Evolutionary conservation across 768 basidiomycete species (phyloP), one percentile per base, ranked within the genome.

Genomic region (Tubosaeta sp.): DNA sequence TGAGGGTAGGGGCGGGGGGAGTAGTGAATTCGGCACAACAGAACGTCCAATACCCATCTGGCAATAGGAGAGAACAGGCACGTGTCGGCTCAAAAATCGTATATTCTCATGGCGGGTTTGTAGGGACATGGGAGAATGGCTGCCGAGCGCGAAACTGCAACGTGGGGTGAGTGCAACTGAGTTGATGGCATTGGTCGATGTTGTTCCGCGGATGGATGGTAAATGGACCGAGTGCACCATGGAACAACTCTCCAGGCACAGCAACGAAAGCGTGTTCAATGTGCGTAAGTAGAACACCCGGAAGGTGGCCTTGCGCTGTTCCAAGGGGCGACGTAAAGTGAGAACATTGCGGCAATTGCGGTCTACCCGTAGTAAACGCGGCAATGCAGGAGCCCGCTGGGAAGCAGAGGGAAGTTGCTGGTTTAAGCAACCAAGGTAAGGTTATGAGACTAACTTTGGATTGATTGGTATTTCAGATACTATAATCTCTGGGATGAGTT

Each of bases 161-260:
- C 40, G 40, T 41, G 40, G 21, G 39, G 40, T 24, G 40, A 22
- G 8, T 25, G 24, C 40, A 18, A 36, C 43, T 48, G 41, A 51
- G 36, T 51, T 53, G 48, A 47, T 12, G 21, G 48, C 32, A 36
- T 50, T 40, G 54, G 38, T 12, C 14, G 29, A 10, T 44, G 21
- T 8, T 51, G 31, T 55, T 53, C 58, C 55, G 57, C 60, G 57
- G 62, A 21, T 21, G 41, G 21, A 32, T 21, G 12, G 10, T 38
- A 31, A 45, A 40, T 31, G 24, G 22, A 48, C 41, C 44, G 40
- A 34, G 44, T 19, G 32, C 51, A 48, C 45, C 41, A 30, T 45
- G 38, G 38, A 22, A 39, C 38, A 39, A 39, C 4, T 38, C 13
- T 56, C 38, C 41, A 60, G 43, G 42, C 49, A 46, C 42, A 25